Base-by-base conservation (phyloP, 2,329 filamentous ascomycete genomes). In the Xylariales sp. region DNA sequence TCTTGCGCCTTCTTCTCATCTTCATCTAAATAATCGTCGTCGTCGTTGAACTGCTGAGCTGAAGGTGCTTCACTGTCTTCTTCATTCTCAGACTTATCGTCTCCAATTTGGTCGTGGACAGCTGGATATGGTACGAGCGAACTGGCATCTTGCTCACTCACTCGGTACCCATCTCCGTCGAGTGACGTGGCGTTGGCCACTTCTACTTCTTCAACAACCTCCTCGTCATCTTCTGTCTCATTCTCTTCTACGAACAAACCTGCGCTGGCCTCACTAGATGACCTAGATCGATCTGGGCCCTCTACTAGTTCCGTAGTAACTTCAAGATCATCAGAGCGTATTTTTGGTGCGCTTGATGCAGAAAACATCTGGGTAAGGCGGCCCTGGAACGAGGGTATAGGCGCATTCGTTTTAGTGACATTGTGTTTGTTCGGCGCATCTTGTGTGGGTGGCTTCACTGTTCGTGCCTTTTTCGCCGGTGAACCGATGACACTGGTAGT, bases 401-500 rank as follows among this genome's bases (percentile, higher is more conserved):
- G 52, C 5, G 43, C 53, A 6, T 45, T 37, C 16, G 48, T 45
- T 39, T 53, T 56, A 5, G 31, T 15, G n/a, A 44, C 18, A 32
- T 18, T 34, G 25, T 57, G 39, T 57, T 54, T 27, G n/a, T 27
- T n/a, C 8, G 8, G 8, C 24, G 24, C 24, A 8, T 8, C n/a
- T 27, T n/a, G 8, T 27, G 8, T 8, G 8, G 8, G 24, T 27
- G 24, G 8, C n/a, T 27, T 8, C 8, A 8, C 66, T 31, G 63
- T 60, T 34, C 64, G 63, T 42, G 60, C 64, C 43, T 62, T 70
- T 47, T 78, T 76, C 4, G 69, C 55, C 37, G 74, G 68, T 37
- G 70, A 75, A 1, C 84, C 83, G 49, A 88, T 73, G 22, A 80
- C 72, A 15, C 80, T 82, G 0, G 78, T 83, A 4, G 80, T 72